A percentile compares a stretch with the other conserved stretches of the same genome.
Evolutionary conservation across 495 filamentous ascomycete genomes (phyloP).

Genomic region (Penicillium lagena): DNA sequence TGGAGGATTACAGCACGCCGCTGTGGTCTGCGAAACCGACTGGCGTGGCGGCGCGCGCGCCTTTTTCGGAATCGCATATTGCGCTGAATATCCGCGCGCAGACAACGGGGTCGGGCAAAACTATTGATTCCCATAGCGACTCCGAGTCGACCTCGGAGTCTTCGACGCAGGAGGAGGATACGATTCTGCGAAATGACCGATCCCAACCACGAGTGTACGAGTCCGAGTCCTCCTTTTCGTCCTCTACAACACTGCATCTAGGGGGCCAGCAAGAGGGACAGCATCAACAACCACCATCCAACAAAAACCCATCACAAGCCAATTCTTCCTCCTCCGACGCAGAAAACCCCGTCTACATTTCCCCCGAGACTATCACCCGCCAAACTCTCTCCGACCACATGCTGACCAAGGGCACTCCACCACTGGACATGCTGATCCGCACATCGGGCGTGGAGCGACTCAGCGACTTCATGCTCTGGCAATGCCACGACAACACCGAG

Average conservation of each 20-base stretch:
- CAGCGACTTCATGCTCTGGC: conserved; percentile 98
- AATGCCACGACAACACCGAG: conserved; percentile 86
- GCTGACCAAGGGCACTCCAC: conserved; percentile 77
- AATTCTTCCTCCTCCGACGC: conserved; percentile 2
- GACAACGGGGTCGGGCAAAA: conserved; percentile 33
- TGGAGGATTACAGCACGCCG: conserved; percentile 71
- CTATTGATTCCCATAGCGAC: conserved; percentile 30
- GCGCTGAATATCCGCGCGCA: conserved; percentile 69
- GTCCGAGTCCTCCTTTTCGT: conserved; percentile 49
- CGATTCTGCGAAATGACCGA: conserved; percentile 18
- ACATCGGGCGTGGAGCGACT: conserved; percentile 88
- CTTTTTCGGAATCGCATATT: conserved; percentile 83
- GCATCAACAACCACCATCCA: conserved; percentile 18
- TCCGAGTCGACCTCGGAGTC: conserved; percentile 29
- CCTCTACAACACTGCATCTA: conserved; percentile 46
- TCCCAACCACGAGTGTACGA: conserved; percentile 43
- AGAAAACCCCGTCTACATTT: conserved; percentile 29
- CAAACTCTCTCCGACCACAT: conserved; percentile 73
- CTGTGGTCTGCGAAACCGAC: conserved; percentile 31
- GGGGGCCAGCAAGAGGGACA: conserved; percentile 24
- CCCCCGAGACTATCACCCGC: conserved; percentile 81
- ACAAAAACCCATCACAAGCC: conserved; percentile 1
- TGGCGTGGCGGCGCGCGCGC: conserved; percentile 42
- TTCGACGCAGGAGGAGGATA: conserved; percentile 29
- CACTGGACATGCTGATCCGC: conserved; percentile 80